Conservation (phyloP, 495 filamentous ascomycete genomes). For the Aspergillus kassunensis region DNA sequence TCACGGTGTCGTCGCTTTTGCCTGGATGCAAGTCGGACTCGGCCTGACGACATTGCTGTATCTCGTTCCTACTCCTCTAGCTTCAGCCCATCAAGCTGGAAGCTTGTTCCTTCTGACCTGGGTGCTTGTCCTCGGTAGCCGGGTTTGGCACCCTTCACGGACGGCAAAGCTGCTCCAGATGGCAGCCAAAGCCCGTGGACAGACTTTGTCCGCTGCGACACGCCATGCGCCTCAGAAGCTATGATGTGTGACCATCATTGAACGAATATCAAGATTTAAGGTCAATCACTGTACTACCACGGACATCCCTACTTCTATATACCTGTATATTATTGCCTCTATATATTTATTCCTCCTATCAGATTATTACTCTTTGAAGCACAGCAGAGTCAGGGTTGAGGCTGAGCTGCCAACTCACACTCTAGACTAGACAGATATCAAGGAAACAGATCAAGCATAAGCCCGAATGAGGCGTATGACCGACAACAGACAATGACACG, state of each 20-base stretch:
- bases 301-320: conserved; percentile 19
- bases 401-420: not conserved
- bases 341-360: not conserved
- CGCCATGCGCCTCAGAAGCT: conserved; percentile 28
- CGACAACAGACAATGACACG: not conserved
- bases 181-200: conserved; percentile 35
- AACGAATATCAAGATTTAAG: not conserved
- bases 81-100: conserved; percentile 91
- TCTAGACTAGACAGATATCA: not conserved
- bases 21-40: conserved; percentile 73
- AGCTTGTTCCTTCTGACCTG: conserved; percentile 81
- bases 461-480: not conserved
- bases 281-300: not conserved
- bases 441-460: too few species aligned
- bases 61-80: conserved; percentile 82
- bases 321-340: conserved; percentile 16
- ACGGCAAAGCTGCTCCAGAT: conserved; percentile 47
- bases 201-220: conserved; percentile 24
- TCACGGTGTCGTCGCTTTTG: conserved; percentile 77
- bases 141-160: conserved; percentile 52
- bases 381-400: not conserved
- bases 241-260: conserved; percentile 6
- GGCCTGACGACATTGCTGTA: conserved; percentile 90
- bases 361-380: not conserved
- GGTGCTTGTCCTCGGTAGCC: conserved; percentile 66